These are phyloP conservation scores for Mycena galericulata DNA, from an alignment of 768 basidiomycete species.

Conservation along the genomic window DNA sequence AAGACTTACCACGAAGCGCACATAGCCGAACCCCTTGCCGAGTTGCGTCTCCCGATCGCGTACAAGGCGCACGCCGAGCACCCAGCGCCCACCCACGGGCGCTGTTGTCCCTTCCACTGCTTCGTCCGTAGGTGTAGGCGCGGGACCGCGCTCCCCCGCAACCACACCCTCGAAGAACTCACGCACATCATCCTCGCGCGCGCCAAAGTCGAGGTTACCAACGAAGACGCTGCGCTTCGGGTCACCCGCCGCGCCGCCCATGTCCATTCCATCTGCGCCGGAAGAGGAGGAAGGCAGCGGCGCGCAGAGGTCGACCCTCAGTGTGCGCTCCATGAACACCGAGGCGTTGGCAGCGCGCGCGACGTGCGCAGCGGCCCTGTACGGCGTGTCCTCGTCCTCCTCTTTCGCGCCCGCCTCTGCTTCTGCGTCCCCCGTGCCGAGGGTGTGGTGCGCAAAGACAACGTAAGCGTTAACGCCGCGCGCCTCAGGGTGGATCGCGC, in stretches of 20 bases:
- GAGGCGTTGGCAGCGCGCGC: conserved; percentile 75
- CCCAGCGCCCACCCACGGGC: conserved; percentile 67
- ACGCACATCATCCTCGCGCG: conserved; percentile 90
- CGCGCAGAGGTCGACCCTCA: conserved; percentile 82
- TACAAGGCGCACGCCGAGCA: conserved; percentile 87
- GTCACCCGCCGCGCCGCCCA: conserved; percentile 57
- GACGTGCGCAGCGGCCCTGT: conserved; percentile 72
- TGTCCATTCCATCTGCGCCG: conserved; percentile 39
- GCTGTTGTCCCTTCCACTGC: conserved; percentile 5
- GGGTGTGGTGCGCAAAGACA: conserved; percentile 85
- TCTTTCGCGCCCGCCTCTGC: conserved; percentile 62
- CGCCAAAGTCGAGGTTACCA: conserved; percentile 92
- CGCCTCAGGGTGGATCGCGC: conserved; percentile 85
- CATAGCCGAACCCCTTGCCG: conserved; percentile 96
- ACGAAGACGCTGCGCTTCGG: conserved; percentile 90
- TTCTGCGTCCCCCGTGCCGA: conserved; percentile 55
- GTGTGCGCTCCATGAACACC: conserved; percentile 78
- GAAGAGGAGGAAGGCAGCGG: conserved; percentile 39
- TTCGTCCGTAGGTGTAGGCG: conserved; percentile 45
- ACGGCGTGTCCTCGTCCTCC: conserved; percentile 51
- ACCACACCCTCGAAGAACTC: conserved; percentile 88
- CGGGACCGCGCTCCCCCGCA: conserved; percentile 74
- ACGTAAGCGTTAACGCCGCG: conserved; percentile 89
- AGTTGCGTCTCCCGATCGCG: conserved; percentile 92
- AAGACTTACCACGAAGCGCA: conserved; percentile 81